A percentile compares a stretch with the other conserved stretches of the same genome.
phyloP scores from a whole-genome alignment of 495 filamentous ascomycete genomes.

The Penicillium psychrofluorescens region DNA sequence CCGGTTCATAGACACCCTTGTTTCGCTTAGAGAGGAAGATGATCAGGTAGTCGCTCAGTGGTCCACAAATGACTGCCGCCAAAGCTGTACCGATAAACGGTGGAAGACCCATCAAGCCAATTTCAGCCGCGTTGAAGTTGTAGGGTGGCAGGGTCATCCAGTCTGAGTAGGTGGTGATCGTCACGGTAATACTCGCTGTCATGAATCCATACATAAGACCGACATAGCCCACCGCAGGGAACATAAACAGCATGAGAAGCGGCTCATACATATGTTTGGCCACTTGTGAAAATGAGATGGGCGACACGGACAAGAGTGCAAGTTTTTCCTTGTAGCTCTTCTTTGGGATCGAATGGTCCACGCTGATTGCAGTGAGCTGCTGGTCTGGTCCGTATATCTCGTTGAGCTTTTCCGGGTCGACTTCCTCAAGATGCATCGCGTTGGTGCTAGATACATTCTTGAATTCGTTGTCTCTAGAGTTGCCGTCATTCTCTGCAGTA shows the following conservation, averaged over 20 bases:
- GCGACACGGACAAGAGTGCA: slow-evolving; percentile 10
- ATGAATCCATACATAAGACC: slow-evolving; percentile 27
- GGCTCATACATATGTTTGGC: slow-evolving; percentile 18
- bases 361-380: neutral
- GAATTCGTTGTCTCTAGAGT: no score
- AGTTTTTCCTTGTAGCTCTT: slow-evolving; percentile 13
- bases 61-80: slow-evolving; percentile 22
- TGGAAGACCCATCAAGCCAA: slow-evolving; percentile 30
- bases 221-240: slow-evolving; percentile 28
- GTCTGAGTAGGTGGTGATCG: slow-evolving; percentile 19
- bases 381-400: neutral
- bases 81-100: slow-evolving; percentile 28
- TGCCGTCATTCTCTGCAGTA: neutral
- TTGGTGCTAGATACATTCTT: no score
- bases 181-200: slow-evolving; percentile 22
- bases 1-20: slow-evolving; percentile 28
- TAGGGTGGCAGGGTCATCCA: slow-evolving; percentile 29
- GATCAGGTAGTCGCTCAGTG: slow-evolving; percentile 26
- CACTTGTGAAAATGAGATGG: slow-evolving; percentile 9
- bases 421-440: neutral
- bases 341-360: slow-evolving; percentile 11
- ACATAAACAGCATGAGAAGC: slow-evolving; percentile 13
- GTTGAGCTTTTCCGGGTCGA: slow-evolving; percentile 1
- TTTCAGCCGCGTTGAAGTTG: slow-evolving; percentile 24
- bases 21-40: slow-evolving; percentile 22